A percentile compares a stretch with the other conserved stretches of the same genome.
These are phyloP conservation scores for Ramaria sp. DNA, from an alignment of 768 basidiomycete genomes.

Conservation along the genomic window DNA sequence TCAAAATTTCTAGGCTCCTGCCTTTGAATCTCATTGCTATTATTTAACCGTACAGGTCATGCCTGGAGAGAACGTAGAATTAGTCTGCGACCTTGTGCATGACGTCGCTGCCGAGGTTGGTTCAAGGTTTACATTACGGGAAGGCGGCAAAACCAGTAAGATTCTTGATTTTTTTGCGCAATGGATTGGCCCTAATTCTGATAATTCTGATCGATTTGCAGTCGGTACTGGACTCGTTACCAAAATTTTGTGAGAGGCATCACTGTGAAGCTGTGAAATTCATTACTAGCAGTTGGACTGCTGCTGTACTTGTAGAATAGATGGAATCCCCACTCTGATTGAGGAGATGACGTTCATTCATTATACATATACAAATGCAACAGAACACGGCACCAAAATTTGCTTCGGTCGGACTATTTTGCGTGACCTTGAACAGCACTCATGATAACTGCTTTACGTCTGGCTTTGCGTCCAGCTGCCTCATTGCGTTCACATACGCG, in stretches of 20 bases:
- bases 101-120: conserved; percentile 88
- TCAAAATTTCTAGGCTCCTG: neutral
- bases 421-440: neutral
- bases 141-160: conserved; percentile 88
- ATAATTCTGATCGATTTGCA: conserved; percentile 20
- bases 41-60: conserved; percentile 50
- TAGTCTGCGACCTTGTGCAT: conserved; percentile 71
- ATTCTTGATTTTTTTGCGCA: conserved; percentile 9
- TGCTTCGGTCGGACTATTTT: neutral
- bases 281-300: neutral
- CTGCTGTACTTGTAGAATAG: conserved; percentile 6
- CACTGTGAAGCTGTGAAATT: neutral
- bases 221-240: conserved; percentile 94
- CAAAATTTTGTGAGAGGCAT: conserved; percentile 42
- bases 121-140: conserved; percentile 89
- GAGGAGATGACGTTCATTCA: neutral
- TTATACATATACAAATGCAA: neutral
- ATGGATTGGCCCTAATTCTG: conserved; percentile 2
- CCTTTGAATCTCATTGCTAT: neutral
- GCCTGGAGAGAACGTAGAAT: conserved; percentile 97
- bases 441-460: conserved; percentile 23
- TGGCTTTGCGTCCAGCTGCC: conserved; percentile 17
- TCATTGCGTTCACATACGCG: conserved; percentile 16
- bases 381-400: neutral
- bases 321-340: conserved; percentile 11